Percentiles rank a stretch among this genome's conserved stretches.
These are phyloP conservation scores for Phoma sp. DNA, from an alignment of 2,329 filamentous ascomycete species.

Conservation along the genomic window DNA sequence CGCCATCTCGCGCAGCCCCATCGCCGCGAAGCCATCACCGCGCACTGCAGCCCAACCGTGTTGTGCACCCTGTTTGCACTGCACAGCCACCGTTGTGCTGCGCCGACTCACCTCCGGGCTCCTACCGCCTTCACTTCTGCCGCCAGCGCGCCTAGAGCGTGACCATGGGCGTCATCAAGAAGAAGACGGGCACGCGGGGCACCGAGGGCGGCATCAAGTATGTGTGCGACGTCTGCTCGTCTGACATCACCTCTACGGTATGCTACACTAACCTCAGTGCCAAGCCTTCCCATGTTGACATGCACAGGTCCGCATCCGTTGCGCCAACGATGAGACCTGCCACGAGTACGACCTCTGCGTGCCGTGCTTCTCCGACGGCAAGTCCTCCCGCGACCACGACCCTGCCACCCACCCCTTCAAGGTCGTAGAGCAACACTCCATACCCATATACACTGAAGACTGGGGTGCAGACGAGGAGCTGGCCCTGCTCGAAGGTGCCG, in stretches of 20 bases:
- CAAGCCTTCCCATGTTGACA: conserved; percentile 8
- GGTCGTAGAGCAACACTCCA: conserved; percentile 98
- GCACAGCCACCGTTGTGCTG: conserved; percentile 35
- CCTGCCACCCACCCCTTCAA: conserved; percentile 86
- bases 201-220: conserved; percentile 84
- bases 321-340: conserved; percentile 76
- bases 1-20: too few relatives aligned
- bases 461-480: conserved; percentile 98
- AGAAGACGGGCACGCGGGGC: conserved; percentile 86
- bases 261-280: conserved; percentile 44
- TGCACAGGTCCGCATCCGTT: conserved; percentile 86
- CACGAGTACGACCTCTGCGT: conserved; percentile 98
- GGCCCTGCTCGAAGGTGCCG: conserved; percentile 89
- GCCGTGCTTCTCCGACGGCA: conserved; percentile 86
- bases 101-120: not conserved
- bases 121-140: conserved; percentile 17
- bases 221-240: conserved; percentile 95
- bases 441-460: conserved; percentile 91
- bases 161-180: conserved; percentile 90
- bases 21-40: not conserved
- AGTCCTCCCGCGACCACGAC: conserved; percentile 82
- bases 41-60: conserved; percentile 2
- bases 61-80: conserved; percentile 1
- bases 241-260: conserved; percentile 96
- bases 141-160: conserved; percentile 20